Evolutionary conservation across 148 eudicot genomes (phyloP), one percentile per base, ranked within the genome.

Genomic region (Rhododendron mucronatum): DNA sequence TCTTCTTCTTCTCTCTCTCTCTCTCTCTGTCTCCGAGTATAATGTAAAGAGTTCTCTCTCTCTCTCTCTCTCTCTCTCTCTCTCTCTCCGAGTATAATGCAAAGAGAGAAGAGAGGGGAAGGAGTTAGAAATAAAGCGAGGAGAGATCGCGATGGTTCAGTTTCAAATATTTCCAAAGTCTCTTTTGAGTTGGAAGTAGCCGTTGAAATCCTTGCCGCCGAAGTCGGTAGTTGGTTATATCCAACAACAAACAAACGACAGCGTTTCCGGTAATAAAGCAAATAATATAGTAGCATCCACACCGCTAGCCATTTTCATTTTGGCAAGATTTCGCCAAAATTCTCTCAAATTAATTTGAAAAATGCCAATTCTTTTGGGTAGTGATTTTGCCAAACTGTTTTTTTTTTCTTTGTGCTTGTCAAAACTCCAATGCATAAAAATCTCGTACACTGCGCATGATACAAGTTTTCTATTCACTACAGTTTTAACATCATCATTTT

Each of bases 21-120:
- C 41, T 73, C 78, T 15, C 78, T 35, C 78, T 33, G 35, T 81
- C 67, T 37, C 18, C 44, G 5, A 39, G 41, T 39, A 39, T 39
- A 39, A 39, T 39, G 41, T 39, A 39, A 39, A 20, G 7, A 30
- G 18, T n/a, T n/a, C n/a, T n/a, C 33, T 14, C 2, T 26, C 4
- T 69, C 76, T 75, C 45, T 75, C 78, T 75, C 47, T 75, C n/a
- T 39, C 78, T 73, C 78, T 73, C 41, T 73, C 78, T 15, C 78
- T 35, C 78, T 33, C 57, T 81, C 67, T 37, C 18, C 44, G 5
- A 39, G 41, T 39, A 39, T 39, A 39, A 39, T 39, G 41, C 4
- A 39, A 39, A 20, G 7, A 30, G 18, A n/a, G 28, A 14, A 0
- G 1, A 33, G 48, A 7, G 21, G 47, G 20, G 20, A 41, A 75